Evolutionary conservation across 352 stramenopile genomes (phyloP), one percentile per base, ranked within the genome.

Genomic region (Phytophthora multivora): DNA sequence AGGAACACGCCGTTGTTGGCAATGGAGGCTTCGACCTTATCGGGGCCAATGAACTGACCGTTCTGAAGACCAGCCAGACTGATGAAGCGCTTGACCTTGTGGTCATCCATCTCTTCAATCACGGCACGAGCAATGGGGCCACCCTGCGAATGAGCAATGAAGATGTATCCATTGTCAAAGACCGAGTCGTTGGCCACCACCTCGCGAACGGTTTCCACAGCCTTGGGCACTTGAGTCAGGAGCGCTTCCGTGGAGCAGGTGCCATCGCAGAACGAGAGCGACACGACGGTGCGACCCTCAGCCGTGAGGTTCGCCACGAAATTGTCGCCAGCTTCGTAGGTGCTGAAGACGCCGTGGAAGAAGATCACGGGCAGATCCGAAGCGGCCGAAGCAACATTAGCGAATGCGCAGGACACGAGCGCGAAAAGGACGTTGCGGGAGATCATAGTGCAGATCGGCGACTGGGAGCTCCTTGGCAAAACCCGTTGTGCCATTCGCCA

Each of bases 71-170:
- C 74, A 1, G 71, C 74, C 11, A 69, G 54, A 30, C 62, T 82
- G 49, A 86, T 73, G 51, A 75, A 72, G 31, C 58, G 69, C 16
- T 72, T 65, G 11, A 73, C 69, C 12, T 79, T 71, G 64, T 83
- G 77, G 42, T 83, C 69, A 47, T 86, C 69, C 77, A 80, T 80
- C 15, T 74, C 59, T 52, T 86, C 77, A 28, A 83, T 64, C 15
- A 86, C 75, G 6, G 60, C 67, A 2, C 74, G 69, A 5, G 66
- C 58, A 10, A 86, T 42, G 1, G 67, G 10, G 0, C 71, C 77
- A 7, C 77, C 77, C 5, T 76, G 66, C 0, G 74, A 83, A 47
- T 83, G 72, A 7, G 30, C 75, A 5, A 86, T 59, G 25, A 86
- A 71, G 49, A 79, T 59, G 72, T 86, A 84, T 18, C 77, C 77